These are phyloP conservation scores for Camillea tinctor DNA, from an alignment of 2,329 filamentous ascomycete genomes.

Conservation along the genomic window DNA sequence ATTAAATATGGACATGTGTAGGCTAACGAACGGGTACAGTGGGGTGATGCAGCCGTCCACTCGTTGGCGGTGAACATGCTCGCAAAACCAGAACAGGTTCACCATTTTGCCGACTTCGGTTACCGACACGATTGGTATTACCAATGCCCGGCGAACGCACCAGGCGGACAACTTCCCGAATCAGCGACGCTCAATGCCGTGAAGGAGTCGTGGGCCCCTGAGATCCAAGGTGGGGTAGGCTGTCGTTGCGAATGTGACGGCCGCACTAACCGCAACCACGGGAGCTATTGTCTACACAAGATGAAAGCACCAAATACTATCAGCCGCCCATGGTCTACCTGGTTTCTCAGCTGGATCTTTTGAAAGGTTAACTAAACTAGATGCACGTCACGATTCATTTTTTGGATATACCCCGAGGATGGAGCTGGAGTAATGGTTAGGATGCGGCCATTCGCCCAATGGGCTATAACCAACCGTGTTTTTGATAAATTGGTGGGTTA, in stretches of 20 bases:
- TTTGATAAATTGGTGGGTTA: no score
- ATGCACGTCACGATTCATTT: not conserved
- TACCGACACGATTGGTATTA: slow-evolving; percentile 40
- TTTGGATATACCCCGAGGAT: not conserved
- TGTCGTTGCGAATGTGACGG: slow-evolving; percentile 44
- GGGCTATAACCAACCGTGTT: no score
- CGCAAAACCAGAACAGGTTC: slow-evolving; percentile 39
- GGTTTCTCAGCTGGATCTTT: slow-evolving; percentile 28
- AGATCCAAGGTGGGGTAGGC: slow-evolving; percentile 38
- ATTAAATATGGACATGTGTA: not conserved
- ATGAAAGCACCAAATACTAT: slow-evolving; percentile 37
- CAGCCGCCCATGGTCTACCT: slow-evolving; percentile 34
- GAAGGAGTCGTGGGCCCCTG: slow-evolving; percentile 28
- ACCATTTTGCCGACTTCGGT: slow-evolving; percentile 44
- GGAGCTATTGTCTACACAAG: slow-evolving; percentile 37
- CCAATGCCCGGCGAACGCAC: slow-evolving; percentile 38
- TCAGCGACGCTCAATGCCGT: slow-evolving; percentile 30
- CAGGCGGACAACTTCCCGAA: slow-evolving; percentile 36
- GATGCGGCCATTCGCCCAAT: no score
- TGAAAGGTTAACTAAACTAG: slow-evolving; percentile 1
- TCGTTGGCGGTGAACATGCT: slow-evolving; percentile 44
- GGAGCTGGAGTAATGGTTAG: not conserved
- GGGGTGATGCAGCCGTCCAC: slow-evolving; percentile 46
- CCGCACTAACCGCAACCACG: slow-evolving; percentile 32
- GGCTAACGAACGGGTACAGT: slow-evolving; percentile 24